phyloP scores from a whole-genome alignment of 2,329 filamentous ascomycete species.

The Trichoderma sp. region DNA sequence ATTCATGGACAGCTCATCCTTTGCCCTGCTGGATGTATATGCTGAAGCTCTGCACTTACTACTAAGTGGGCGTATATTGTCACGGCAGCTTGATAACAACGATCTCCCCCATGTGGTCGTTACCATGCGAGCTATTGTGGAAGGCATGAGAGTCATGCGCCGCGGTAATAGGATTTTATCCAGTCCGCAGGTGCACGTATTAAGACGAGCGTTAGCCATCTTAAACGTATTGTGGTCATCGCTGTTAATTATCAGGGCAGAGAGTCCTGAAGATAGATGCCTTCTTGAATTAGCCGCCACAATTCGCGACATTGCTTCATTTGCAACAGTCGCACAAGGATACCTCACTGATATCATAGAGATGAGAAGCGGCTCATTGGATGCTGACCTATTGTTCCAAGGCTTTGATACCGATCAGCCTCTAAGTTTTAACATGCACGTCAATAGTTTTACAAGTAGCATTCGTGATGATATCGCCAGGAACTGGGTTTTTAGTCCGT shows the following conservation, averaged over 20 bases:
- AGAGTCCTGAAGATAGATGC: neutral
- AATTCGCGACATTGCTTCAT: constrained; percentile 24
- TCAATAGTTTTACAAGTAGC: constrained; percentile 41
- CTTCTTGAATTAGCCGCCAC: constrained; percentile 24
- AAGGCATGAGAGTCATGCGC: constrained; percentile 30
- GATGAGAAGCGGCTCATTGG: constrained; percentile 21
- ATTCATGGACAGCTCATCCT: constrained; percentile 37
- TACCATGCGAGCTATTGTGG: constrained; percentile 34
- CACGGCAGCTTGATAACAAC: constrained; percentile 38
- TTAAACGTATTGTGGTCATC: constrained; percentile 34
- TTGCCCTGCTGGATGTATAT: constrained; percentile 52
- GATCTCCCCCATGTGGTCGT: constrained; percentile 34
- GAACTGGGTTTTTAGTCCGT: constrained; percentile 42
- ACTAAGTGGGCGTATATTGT: constrained; percentile 36
- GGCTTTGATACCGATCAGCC: constrained; percentile 17
- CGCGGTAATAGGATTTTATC: constrained; percentile 25
- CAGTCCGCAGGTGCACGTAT: constrained; percentile 29
- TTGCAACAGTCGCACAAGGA: constrained; percentile 24
- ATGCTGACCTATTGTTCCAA: constrained; percentile 27
- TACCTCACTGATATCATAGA: constrained; percentile 25
- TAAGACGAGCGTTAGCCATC: constrained; percentile 30
- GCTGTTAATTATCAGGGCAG: constrained; percentile 26
- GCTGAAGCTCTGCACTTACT: constrained; percentile 41
- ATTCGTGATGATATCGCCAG: constrained; percentile 46
- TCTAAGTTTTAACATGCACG: constrained; percentile 29